Base-by-base conservation (phyloP, 768 basidiomycete genomes). In the Pulveroboletus frians region DNA sequence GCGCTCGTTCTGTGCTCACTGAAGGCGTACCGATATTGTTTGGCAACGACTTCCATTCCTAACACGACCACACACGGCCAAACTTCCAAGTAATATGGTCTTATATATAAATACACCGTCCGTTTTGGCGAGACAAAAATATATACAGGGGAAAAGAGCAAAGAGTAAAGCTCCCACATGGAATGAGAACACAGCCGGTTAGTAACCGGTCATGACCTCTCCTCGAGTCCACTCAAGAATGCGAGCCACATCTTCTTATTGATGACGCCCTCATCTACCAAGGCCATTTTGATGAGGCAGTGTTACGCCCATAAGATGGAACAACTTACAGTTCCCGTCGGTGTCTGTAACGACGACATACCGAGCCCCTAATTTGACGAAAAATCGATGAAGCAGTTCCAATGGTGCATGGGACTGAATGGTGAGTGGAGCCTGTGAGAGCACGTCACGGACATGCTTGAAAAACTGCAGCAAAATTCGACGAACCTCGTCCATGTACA, bases 161-260 rank as follows among this genome's bases (percentile, higher is more conserved):
- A 26, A 26, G 23, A 6, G 23, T 4, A 26, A 26, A 26, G 23
- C 23, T 26, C 31, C 31, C 31, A 13, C 31, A 31, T 11, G 14
- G 5, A 29, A 3, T 21, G 23, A 26, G 23, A 26, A 26, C 23
- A 26, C 23, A 23, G 23, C 23, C 23, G 14, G 29, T 27, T 9
- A 10, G 4, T 5, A 35, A 11, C 41, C 31, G n/a, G 9, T 59
- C 17, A 59, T 26, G 45, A 71, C 39, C 77, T 82, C 62, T 80
- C 81, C 52, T 88, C 85, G 49, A 94, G 69, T 58, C 85, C 80
- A 43, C 75, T 80, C 32, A 97, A 71, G 70, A 95, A 95, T 7
- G 79, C 85, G 23, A 98, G 78, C 92, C 93, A 99, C 0, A 79
- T 80, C 70, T 95, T 94, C 76, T 97, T 97, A 66, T 92, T 86